A percentile compares a stretch with the other conserved stretches of the same genome.
Evolutionary conservation across 2,329 filamentous ascomycete species (phyloP).

Genomic region (Cordyceps cateniannulata): DNA sequence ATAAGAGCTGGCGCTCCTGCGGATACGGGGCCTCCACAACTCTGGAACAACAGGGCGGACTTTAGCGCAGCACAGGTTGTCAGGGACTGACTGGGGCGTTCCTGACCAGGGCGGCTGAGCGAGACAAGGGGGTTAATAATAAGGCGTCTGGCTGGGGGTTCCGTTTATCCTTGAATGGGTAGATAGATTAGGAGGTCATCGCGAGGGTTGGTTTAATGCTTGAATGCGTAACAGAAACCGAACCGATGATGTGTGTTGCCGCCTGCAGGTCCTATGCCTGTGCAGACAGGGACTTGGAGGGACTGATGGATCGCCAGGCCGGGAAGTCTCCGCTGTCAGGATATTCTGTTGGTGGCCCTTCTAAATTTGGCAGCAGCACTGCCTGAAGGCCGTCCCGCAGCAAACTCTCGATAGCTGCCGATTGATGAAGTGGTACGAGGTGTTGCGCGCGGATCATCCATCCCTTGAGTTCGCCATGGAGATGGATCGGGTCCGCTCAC

Average conservation of each 20-base stretch:
- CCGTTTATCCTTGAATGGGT: not conserved
- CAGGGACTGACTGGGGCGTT: not conserved
- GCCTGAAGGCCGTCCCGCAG: not conserved
- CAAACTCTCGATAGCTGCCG: not conserved
- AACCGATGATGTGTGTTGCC: not conserved
- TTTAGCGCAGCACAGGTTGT: not conserved
- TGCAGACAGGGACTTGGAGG: not conserved
- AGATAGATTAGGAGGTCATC: not conserved
- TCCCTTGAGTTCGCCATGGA: not conserved
- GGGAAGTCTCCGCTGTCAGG: not conserved
- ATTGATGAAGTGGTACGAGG: conserved; percentile 1
- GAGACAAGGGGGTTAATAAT: conserved; percentile 2
- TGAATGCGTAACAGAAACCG: too few species aligned
- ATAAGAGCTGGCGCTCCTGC: not conserved
- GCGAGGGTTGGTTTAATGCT: not conserved
- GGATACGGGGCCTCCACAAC: conserved; percentile 6
- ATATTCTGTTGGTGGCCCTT: not conserved
- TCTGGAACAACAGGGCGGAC: conserved; percentile 8
- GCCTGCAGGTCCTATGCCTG: not conserved
- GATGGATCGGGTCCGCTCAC: not conserved
- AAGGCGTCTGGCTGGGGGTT: not conserved
- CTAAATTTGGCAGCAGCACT: conserved; percentile 9
- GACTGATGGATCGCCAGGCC: too few species aligned
- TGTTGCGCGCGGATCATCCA: conserved; percentile 1
- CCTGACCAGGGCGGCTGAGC: not conserved